These are phyloP conservation scores for Chrysoporthe deuterocubensis DNA, from an alignment of 2,329 filamentous ascomycete species.

Conservation along the genomic window DNA sequence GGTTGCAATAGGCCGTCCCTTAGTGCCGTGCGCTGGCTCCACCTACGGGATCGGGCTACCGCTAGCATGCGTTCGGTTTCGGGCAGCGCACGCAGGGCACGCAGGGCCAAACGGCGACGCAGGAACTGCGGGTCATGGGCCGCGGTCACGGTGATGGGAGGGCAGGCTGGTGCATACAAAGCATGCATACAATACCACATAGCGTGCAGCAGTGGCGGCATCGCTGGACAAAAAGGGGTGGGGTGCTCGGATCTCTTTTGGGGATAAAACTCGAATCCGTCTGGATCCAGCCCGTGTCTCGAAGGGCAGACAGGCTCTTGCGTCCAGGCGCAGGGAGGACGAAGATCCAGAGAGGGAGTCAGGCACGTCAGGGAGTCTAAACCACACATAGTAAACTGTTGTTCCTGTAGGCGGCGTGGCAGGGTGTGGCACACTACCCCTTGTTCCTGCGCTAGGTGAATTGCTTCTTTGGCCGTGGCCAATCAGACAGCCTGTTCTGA, in stretches of 20 bases:
- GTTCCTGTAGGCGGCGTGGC: neutral
- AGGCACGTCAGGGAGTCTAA: neutral
- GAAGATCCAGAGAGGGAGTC: neutral
- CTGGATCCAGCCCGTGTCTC: neutral
- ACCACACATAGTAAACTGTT: neutral
- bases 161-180: conserved; percentile 1
- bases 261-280: neutral
- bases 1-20: conserved; percentile 3
- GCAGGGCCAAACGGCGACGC: neutral
- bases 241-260: neutral
- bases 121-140: neutral
- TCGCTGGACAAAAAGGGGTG: neutral
- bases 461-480: neutral
- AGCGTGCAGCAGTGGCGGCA: neutral
- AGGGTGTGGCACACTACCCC: conserved; percentile 9
- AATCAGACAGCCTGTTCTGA: neutral
- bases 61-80: neutral
- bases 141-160: neutral
- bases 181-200: neutral
- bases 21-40: conserved; percentile 8
- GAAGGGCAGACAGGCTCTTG: neutral
- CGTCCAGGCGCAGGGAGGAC: neutral
- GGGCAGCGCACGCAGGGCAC: neutral
- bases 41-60: neutral
- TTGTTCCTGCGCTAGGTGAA: conserved; percentile 18